These are phyloP conservation scores for Eucalyptus decipiens DNA, from an alignment of 345 rosid genomes.

Conservation along the genomic window DNA sequence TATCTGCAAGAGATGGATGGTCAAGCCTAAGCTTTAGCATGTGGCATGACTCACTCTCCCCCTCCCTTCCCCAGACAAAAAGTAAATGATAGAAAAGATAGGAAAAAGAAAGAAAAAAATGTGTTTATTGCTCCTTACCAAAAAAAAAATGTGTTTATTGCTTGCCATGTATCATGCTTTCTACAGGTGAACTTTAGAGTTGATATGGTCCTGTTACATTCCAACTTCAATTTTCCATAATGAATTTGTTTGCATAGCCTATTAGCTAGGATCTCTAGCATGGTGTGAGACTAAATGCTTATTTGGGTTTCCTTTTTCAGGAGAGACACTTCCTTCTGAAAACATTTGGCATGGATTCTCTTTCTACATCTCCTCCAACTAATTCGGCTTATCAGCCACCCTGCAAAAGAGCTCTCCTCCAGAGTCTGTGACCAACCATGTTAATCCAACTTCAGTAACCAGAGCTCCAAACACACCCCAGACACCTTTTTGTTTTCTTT, in stretches of 20 bases:
- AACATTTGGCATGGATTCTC: constrained; percentile 90
- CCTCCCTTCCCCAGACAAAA: not conserved
- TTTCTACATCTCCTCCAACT: constrained; percentile 38
- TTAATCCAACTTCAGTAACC: not conserved
- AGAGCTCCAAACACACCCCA: constrained; percentile 15
- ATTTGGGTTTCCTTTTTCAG: constrained; percentile 27
- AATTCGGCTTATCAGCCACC: constrained; percentile 70
- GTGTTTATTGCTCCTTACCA: not conserved
- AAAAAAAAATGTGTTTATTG: not conserved
- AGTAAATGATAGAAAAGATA: not conserved
- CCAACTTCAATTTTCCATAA: not conserved
- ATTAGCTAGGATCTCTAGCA: not conserved
- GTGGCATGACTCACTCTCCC: not conserved
- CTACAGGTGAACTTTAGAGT: not conserved
- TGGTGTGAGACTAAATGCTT: not conserved
- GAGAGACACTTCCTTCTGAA: constrained; percentile 84
- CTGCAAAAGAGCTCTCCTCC: constrained; percentile 96
- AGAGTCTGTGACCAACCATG: constrained; percentile 43
- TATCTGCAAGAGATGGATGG: not conserved
- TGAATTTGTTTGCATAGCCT: not conserved
- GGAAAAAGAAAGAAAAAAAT: not conserved
- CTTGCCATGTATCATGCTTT: not conserved
- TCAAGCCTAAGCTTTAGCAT: not conserved
- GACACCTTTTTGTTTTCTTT: not conserved
- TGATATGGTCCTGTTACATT: not conserved